Conservation (phyloP, 2,329 filamentous ascomycete species). For the Talaromyces piceae region DNA sequence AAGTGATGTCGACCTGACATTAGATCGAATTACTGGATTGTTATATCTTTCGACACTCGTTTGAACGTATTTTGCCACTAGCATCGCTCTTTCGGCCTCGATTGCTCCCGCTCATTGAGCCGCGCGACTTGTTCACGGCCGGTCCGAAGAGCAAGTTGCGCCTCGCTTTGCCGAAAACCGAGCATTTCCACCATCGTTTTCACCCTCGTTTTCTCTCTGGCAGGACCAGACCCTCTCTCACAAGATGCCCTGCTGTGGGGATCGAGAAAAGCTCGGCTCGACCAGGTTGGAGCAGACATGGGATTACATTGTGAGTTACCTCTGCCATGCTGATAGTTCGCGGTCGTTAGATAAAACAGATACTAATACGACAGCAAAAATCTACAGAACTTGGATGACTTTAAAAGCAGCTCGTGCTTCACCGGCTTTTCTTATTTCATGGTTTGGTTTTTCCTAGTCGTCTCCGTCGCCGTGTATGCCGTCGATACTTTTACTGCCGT, state of each 20-base stretch:
- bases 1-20: constrained; percentile 1
- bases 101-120: constrained; percentile 4
- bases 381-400: constrained; percentile 57
- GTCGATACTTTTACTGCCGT: constrained; percentile 91
- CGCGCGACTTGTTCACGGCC: constrained; percentile 11
- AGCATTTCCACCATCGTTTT: not conserved
- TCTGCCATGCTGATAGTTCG: no score
- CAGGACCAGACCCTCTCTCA: constrained; percentile 19
- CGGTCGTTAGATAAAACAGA: not conserved
- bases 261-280: constrained; percentile 52
- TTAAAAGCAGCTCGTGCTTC: constrained; percentile 73
- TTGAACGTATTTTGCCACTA: not conserved
- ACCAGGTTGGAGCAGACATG: constrained; percentile 82
- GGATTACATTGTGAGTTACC: constrained; percentile 71
- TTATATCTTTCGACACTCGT: not conserved
- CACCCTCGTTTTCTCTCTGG: constrained; percentile 14
- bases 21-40: not conserved
- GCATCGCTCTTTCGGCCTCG: not conserved
- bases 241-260: constrained; percentile 59
- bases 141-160: constrained; percentile 11
- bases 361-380: not conserved
- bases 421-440: constrained; percentile 74
- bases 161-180: not conserved
- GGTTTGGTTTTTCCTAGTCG: constrained; percentile 69
- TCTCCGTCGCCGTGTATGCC: constrained; percentile 76